Percentiles rank a stretch among this genome's conserved stretches.
Evolutionary conservation across 208 protist genomes (phyloP).

Genomic region (Trypanosoma platydactyli): DNA sequence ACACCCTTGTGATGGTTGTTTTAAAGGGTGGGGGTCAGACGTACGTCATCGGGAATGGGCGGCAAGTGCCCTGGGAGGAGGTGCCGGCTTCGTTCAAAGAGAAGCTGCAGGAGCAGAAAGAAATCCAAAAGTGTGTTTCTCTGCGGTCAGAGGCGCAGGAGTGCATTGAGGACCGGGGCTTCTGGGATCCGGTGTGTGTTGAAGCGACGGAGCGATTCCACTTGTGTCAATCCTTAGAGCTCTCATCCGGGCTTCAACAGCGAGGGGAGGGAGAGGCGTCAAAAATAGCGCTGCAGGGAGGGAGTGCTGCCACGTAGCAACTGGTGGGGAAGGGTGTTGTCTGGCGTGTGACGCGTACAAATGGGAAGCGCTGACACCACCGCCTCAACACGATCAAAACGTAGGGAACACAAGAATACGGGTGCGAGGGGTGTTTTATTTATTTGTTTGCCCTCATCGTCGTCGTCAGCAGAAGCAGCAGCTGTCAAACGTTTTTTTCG

Average conservation of each 20-base stretch:
- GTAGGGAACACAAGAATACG: not conserved
- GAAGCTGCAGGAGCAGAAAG: constrained; percentile 52
- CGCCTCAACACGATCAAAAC: not conserved
- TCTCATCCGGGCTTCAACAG: constrained; percentile 43
- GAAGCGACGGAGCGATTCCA: constrained; percentile 71
- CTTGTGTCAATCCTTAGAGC: constrained; percentile 66
- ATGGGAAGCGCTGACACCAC: too few species aligned
- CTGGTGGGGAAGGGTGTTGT: too few species aligned
- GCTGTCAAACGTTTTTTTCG: too few species aligned
- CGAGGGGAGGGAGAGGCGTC: not conserved
- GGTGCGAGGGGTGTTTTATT: too few species aligned
- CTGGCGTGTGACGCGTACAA: too few species aligned
- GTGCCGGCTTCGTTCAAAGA: constrained; percentile 77
- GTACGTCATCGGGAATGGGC: constrained; percentile 71
- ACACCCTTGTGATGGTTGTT: constrained; percentile 48
- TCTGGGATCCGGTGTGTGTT: constrained; percentile 67
- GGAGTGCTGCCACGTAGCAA: too few species aligned
- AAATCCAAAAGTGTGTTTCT: constrained; percentile 68
- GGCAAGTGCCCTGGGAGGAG: constrained; percentile 78
- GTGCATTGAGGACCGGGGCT: constrained; percentile 72
- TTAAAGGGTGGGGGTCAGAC: constrained; percentile 77
- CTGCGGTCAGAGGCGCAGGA: constrained; percentile 61
- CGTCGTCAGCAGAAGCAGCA: too few species aligned
- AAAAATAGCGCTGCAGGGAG: too few species aligned
- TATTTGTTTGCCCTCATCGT: too few species aligned